A percentile compares a stretch with the other conserved stretches of the same genome.
Conservation (phyloP, 345 rosid species). For the Gossypium anomalum region DNA sequence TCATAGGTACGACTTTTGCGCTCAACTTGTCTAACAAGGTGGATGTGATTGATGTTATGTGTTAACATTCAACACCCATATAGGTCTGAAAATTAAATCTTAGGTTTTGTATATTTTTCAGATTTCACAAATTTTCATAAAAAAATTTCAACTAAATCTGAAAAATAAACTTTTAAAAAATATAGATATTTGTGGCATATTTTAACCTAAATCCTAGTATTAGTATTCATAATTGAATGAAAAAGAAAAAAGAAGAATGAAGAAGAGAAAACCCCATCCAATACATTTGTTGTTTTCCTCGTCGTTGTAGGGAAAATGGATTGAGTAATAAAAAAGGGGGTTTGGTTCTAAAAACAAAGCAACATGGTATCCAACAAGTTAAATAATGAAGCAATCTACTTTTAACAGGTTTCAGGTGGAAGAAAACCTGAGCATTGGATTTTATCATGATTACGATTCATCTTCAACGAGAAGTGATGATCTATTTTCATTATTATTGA, state of each 20-base stretch:
- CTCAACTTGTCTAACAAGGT: neutral
- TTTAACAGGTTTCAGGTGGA: constrained; percentile 13
- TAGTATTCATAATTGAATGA: neutral
- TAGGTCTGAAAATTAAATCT: too few relatives aligned
- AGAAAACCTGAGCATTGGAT: neutral
- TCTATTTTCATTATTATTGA: neutral
- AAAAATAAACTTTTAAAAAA: too few relatives aligned
- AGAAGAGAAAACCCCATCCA: neutral
- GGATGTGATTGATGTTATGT: constrained; percentile 7
- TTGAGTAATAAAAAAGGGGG: neutral
- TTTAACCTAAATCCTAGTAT: neutral
- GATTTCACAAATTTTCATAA: too few relatives aligned
- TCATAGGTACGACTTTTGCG: neutral
- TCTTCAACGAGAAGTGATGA: neutral
- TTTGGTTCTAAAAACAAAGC: neutral
- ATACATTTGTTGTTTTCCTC: neutral
- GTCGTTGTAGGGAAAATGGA: neutral
- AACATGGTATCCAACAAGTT: neutral
- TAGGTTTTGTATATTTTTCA: too few relatives aligned
- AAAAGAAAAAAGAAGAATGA: neutral
- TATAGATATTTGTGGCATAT: too few relatives aligned
- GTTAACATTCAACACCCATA: neutral
- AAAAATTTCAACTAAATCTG: too few relatives aligned
- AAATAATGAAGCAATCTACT: constrained; percentile 20
- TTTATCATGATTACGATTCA: neutral